Percentiles rank a stretch among this genome's conserved stretches.
Evolutionary conservation across 202 grass and related monocot species (phyloP).

Genomic region (Musa balbisiana): DNA sequence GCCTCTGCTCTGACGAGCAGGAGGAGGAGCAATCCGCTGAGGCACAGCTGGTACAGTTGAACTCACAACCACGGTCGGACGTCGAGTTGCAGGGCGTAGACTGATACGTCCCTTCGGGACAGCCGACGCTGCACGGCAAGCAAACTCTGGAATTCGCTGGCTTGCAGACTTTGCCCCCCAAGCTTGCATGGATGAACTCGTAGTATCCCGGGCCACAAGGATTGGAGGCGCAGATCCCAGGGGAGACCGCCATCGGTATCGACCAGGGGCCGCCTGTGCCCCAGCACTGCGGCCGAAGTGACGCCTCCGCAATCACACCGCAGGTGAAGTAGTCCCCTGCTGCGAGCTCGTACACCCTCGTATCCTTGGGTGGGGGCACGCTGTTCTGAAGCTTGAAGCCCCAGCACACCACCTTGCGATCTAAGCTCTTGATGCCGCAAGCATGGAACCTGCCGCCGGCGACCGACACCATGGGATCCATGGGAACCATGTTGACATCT

Average conservation of each 20-base stretch:
- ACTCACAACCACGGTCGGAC: conserved; percentile 54
- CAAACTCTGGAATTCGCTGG: conserved; percentile 82
- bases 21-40: conserved; percentile 50
- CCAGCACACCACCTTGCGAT: conserved; percentile 87
- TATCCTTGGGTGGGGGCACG: conserved; percentile 46
- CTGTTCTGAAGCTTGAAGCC: conserved; percentile 89
- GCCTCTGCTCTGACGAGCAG: conserved; percentile 37
- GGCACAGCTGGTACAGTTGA: conserved; percentile 62
- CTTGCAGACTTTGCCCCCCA: conserved; percentile 59
- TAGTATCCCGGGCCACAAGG: conserved; percentile 73
- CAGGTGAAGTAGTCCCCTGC: conserved; percentile 98
- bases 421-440: conserved; percentile 82
- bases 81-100: conserved; percentile 67
- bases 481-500: conserved; percentile 78
- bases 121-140: conserved; percentile 79
- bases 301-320: conserved; percentile 60
- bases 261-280: conserved; percentile 73
- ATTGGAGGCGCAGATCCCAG: conserved; percentile 68
- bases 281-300: conserved; percentile 69
- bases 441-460: conserved; percentile 90
- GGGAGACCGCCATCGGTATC: conserved; percentile 77
- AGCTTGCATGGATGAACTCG: conserved; percentile 42
- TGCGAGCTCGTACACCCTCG: conserved; percentile 63
- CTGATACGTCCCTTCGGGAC: conserved; percentile 39
- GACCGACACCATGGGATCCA: conserved; percentile 87